Base-by-base conservation (phyloP, 805 yeast genomes). In the Wickerhamiella occidentalis region DNA sequence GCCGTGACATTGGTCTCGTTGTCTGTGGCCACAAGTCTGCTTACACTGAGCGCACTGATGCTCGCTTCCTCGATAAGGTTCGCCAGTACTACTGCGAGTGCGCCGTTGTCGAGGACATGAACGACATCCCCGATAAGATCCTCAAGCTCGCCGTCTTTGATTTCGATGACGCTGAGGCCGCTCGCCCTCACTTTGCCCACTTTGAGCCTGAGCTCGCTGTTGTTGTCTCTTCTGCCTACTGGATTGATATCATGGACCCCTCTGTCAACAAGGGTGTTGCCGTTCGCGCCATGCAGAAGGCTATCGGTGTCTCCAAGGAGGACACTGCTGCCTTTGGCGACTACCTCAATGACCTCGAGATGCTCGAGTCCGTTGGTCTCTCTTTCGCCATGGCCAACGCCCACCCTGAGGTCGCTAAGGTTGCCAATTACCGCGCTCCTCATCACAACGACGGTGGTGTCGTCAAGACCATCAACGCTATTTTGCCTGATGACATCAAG, bases 331-430 rank as follows among this genome's bases (percentile, higher is more conserved):
- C 96, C 45, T 83, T 90, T 37, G 97, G 97, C 35, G 97, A 92
- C 63, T 98, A 98, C 38, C 95, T 97, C 22, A 92, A 92, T 60
- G 99, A 92, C 67, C 70, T 92, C 60, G 75, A 76, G 45, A 94
- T 94, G 87, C 90, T 92, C 97, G 75, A 45, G 40, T 19, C 40
- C 9, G 19, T n/a, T 21, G 47, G 47, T 17, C 41, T 45, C 11
- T 33, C 40, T 35, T 45, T 45, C 19, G 47, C 47, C 41, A 45
- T 45, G 47, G 40, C 40, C 25, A 45, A 45, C 11, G 47, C 47
- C 12, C 47, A 45, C 41, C 47, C 47, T 26, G 47, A 35, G 15
- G 47, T 45, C 3, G 47, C 47, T 15, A 45, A 45, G 47, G 47
- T 45, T 6, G 47, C 47, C 47, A 45, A 45, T 17, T 35, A 18